These are phyloP conservation scores for Plantago elongata DNA, from an alignment of 257 asterid genomes.

Conservation along the genomic window DNA sequence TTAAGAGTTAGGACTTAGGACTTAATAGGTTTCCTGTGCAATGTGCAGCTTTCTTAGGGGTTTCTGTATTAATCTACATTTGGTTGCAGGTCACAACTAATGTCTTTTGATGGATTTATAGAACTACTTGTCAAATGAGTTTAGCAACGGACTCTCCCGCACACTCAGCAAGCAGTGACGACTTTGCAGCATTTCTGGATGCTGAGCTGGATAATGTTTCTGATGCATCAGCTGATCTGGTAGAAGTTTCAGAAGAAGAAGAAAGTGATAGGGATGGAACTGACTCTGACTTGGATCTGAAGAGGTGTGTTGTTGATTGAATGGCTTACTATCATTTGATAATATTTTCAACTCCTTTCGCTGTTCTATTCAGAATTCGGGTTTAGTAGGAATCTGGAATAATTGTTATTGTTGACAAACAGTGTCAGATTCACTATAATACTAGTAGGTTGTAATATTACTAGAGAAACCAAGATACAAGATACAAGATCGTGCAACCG, in stretches of 20 bases:
- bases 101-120: not conserved
- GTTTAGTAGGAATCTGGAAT: too few relatives aligned
- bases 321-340: not conserved
- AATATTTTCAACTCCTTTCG: not conserved
- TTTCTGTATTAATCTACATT: not conserved
- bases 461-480: not conserved
- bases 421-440: too few relatives aligned
- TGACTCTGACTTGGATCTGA: conserved; percentile 24
- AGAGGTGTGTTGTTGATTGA: conserved; percentile 35
- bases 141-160: conserved; percentile 66
- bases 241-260: conserved; percentile 33
- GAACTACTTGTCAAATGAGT: conserved; percentile 53
- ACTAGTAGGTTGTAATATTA: too few relatives aligned
- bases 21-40: too few relatives aligned
- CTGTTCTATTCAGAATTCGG: not conserved
- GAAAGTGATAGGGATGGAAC: conserved; percentile 19
- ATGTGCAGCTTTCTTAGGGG: too few relatives aligned
- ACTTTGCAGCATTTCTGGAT: conserved; percentile 72
- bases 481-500: not conserved
- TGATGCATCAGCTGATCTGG: conserved; percentile 45
- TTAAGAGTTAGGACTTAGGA: too few relatives aligned
- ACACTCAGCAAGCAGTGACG: conserved; percentile 79
- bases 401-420: too few relatives aligned
- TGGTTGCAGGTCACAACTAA: not conserved
- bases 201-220: conserved; percentile 60